Evolutionary conservation across 225 moss, liverwort and hornwort species (phyloP).

Genomic region (Marchantia polymorpha): DNA sequence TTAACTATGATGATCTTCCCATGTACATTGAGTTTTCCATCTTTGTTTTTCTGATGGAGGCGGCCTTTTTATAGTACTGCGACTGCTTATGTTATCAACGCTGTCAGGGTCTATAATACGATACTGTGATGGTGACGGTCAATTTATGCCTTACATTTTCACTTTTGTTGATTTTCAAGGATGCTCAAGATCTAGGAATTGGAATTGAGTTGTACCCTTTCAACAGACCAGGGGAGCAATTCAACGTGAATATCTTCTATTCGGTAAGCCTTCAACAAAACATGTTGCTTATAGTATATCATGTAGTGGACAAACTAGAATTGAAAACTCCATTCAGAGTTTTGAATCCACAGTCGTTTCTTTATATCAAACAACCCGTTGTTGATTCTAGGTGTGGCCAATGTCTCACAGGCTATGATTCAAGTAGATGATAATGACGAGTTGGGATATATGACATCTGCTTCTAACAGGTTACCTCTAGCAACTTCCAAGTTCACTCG

Average conservation of each 20-base stretch:
- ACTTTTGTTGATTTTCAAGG: constrained; percentile 44
- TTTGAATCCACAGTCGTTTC: background rate
- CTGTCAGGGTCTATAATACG: too few species aligned
- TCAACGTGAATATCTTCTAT: constrained; percentile 79
- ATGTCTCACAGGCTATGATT: constrained; percentile 35
- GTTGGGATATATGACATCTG: constrained; percentile 24
- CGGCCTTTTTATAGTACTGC: too few species aligned
- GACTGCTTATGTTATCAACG: too few species aligned
- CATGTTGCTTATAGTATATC: constrained; percentile 16
- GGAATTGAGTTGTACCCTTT: constrained; percentile 73
- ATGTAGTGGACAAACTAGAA: background rate
- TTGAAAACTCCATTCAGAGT: background rate
- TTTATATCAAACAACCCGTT: background rate
- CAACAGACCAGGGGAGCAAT: constrained; percentile 66
- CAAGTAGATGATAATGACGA: constrained; percentile 37
- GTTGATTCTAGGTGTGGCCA: background rate
- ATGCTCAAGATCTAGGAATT: constrained; percentile 92
- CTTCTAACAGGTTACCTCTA: constrained; percentile 28
- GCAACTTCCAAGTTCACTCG: background rate
- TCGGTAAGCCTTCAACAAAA: constrained; percentile 54
- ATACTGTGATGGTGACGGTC: background rate
- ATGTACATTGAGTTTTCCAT: too few species aligned
- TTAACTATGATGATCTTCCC: too few species aligned
- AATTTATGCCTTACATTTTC: constrained; percentile 3
- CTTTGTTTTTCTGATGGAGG: too few species aligned